Evolutionary conservation across 2,329 filamentous ascomycete species (phyloP).

Genomic region (Aspergillus calidoustus): DNA sequence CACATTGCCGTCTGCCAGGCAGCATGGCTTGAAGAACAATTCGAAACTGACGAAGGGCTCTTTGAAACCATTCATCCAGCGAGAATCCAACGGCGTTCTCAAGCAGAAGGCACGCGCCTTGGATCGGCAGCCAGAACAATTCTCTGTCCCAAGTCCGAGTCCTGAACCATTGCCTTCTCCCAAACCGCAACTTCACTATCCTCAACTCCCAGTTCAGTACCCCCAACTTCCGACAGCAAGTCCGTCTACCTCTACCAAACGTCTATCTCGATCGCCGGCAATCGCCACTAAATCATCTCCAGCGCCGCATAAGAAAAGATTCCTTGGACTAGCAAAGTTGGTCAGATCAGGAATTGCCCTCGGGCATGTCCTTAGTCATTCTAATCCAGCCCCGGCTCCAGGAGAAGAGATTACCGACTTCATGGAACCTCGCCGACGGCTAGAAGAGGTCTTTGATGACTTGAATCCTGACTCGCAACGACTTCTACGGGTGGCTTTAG

Average conservation of each 20-base stretch:
- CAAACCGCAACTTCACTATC: neutral
- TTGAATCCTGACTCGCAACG: conserved; percentile 44
- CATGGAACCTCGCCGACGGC: conserved; percentile 31
- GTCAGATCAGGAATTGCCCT: conserved; percentile 45
- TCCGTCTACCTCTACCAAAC: conserved; percentile 13
- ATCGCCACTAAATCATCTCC: conserved; percentile 21
- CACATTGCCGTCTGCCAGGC: conserved; percentile 55
- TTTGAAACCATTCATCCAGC: conserved; percentile 34
- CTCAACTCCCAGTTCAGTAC: neutral
- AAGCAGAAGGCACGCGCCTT: conserved; percentile 32
- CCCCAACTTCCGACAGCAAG: conserved; percentile 1
- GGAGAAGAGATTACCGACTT: conserved; percentile 22
- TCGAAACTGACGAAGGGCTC: conserved; percentile 32
- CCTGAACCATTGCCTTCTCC: neutral
- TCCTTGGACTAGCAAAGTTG: conserved; percentile 38
- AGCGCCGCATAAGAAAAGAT: conserved; percentile 25
- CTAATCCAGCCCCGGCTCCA: conserved; percentile 1
- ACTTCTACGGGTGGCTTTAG: conserved; percentile 47
- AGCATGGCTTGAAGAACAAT: conserved; percentile 44
- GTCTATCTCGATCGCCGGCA: neutral
- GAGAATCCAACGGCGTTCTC: conserved; percentile 33
- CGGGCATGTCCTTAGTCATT: conserved; percentile 37
- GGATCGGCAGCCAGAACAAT: conserved; percentile 26
- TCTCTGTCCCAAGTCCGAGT: conserved; percentile 21
- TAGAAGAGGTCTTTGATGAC: conserved; percentile 43